Evolutionary conservation across 176 grass and related monocot genomes (phyloP).

Genomic region (Triticum monococcum): DNA sequence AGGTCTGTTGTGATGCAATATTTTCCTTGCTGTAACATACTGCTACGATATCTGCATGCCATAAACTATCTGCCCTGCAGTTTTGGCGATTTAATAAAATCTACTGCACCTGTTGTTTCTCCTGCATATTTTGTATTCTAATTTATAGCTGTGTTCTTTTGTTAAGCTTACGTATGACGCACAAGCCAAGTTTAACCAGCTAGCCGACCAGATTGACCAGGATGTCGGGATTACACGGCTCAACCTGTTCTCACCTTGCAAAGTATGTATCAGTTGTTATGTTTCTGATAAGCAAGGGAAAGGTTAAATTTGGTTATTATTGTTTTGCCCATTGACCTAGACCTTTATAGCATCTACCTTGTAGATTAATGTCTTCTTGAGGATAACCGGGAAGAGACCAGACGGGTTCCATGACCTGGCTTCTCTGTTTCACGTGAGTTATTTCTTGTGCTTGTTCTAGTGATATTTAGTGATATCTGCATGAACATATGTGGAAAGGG

Average conservation of each 20-base stretch:
- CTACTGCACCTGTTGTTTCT: not conserved
- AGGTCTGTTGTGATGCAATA: not conserved
- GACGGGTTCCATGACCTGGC: conserved; percentile 94
- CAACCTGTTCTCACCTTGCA: conserved; percentile 92
- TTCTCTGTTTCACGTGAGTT: conserved; percentile 95
- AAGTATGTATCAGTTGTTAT: conserved; percentile 42
- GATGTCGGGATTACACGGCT: conserved; percentile 72
- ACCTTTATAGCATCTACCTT: not conserved
- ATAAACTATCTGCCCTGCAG: not conserved
- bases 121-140: not conserved
- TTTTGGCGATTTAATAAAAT: not conserved
- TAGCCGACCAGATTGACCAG: conserved; percentile 78
- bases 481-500: not conserved
- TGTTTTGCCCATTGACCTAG: not conserved
- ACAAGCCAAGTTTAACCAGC: conserved; percentile 66
- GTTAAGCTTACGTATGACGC: conserved; percentile 70
- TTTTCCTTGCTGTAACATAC: not conserved
- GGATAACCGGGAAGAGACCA: conserved; percentile 86
- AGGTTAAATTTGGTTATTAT: not conserved
- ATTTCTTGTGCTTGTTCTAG: conserved; percentile 1
- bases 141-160: not conserved
- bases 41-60: not conserved
- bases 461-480: not conserved
- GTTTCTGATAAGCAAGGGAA: not conserved
- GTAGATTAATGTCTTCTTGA: conserved; percentile 95